Conservation (phyloP, 306 rosid species). For the Sechiopsis laciniata region DNA sequence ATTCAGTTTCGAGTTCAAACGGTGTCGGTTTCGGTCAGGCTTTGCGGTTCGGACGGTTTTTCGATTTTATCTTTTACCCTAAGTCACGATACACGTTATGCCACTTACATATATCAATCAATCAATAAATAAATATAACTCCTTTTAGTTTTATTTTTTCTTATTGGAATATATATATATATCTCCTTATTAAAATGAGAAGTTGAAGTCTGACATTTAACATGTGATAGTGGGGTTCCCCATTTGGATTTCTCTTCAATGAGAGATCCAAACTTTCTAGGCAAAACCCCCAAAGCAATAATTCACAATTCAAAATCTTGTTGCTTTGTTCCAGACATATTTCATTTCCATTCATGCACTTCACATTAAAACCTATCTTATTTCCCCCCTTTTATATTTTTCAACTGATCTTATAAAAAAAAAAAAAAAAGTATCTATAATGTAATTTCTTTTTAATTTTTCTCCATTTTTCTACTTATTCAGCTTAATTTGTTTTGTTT, state of each 20-base stretch:
- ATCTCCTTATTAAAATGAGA: neutral
- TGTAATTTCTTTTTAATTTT: neutral
- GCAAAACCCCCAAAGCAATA: conserved; percentile 13
- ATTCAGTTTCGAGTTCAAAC: too few species aligned
- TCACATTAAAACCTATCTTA: neutral
- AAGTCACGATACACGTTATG: too few species aligned
- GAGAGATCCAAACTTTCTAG: conserved; percentile 27
- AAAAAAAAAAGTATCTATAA: too few species aligned
- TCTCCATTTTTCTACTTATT: neutral
- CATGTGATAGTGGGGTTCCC: conserved; percentile 71
- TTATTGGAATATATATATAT: too few species aligned
- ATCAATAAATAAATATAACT: too few species aligned
- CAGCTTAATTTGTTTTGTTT: too few species aligned
- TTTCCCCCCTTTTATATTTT: neutral
- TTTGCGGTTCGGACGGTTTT: too few species aligned
- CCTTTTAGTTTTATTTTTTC: too few species aligned
- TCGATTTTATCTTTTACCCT: too few species aligned
- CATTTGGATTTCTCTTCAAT: conserved; percentile 6
- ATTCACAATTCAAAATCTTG: neutral
- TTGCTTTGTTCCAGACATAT: conserved; percentile 6
- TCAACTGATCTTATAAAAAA: too few species aligned
- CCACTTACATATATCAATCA: too few species aligned
- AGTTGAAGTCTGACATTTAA: conserved; percentile 50
- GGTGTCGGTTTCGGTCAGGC: too few species aligned
- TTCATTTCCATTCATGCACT: conserved; percentile 15